Percentiles rank a stretch among this genome's conserved stretches.
phyloP scores from a whole-genome alignment of 805 yeast species.

The Metschnikowia colocasiae region DNA sequence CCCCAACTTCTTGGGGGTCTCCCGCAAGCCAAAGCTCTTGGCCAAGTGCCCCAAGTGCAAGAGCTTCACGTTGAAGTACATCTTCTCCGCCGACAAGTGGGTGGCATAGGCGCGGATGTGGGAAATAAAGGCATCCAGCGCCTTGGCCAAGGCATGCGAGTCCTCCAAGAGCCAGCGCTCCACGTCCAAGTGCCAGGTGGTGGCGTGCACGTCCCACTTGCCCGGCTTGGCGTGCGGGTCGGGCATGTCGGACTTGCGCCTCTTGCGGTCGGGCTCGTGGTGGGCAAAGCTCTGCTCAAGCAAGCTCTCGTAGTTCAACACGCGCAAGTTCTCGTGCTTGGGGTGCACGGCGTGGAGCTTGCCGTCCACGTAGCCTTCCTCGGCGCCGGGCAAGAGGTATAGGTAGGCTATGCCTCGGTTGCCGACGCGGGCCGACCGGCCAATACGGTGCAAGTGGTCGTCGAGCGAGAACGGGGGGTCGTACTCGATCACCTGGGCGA shows the following conservation, averaged over 20 bases:
- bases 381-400: conserved; percentile 83
- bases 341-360: conserved; percentile 39
- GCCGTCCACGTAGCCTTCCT: conserved; percentile 74
- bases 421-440: conserved; percentile 99
- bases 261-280: conserved; percentile 24
- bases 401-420: conserved; percentile 70
- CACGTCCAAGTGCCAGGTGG: conserved; percentile 89
- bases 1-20: conserved; percentile 83
- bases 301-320: conserved; percentile 32
- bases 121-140: conserved; percentile 78
- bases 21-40: conserved; percentile 90
- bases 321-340: conserved; percentile 30
- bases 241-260: conserved; percentile 18
- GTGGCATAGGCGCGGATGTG: conserved; percentile 96
- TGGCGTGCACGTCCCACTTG: conserved; percentile 90
- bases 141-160: conserved; percentile 53
- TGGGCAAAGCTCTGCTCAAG: conserved; percentile 41
- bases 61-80: conserved; percentile 71
- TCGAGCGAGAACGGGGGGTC: conserved; percentile 95
- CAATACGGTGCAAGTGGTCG: conserved; percentile 94
- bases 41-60: conserved; percentile 96
- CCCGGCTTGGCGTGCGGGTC: conserved; percentile 31
- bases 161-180: conserved; percentile 87
- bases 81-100: conserved; percentile 77
- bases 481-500: conserved; percentile 81